These are phyloP conservation scores for Cordyceps militaris DNA, from an alignment of 2,329 filamentous ascomycete species.

Conservation along the genomic window DNA sequence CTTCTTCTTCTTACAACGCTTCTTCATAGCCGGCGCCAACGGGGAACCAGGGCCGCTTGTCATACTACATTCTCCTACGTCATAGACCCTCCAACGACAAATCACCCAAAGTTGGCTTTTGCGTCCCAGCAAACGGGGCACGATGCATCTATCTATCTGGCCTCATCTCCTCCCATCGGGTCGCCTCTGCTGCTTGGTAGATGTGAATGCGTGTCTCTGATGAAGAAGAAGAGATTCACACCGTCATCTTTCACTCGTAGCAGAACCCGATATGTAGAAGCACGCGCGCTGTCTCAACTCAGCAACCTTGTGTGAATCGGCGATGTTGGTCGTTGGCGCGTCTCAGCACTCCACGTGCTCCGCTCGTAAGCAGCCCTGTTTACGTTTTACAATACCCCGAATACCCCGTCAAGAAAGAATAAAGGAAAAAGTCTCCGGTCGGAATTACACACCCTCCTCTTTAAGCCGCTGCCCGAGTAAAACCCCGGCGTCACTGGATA, in stretches of 20 bases:
- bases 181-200: too few relatives aligned
- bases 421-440: background rate
- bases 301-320: too few relatives aligned
- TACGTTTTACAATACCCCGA: background rate
- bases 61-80: background rate
- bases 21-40: background rate
- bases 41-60: background rate
- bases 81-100: background rate
- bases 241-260: too few relatives aligned
- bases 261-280: too few relatives aligned
- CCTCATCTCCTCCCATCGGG: too few relatives aligned
- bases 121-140: background rate
- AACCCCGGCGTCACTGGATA: background rate
- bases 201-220: too few relatives aligned
- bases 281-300: too few relatives aligned
- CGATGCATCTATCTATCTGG: too few relatives aligned
- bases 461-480: background rate
- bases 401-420: background rate
- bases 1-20: background rate
- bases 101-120: too few relatives aligned
- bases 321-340: background rate
- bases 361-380: background rate
- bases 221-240: too few relatives aligned
- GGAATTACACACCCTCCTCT: background rate
- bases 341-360: background rate